Base-by-base conservation (phyloP, 371 early-diverging fungal species). In the Apophysomyces variabilis region DNA sequence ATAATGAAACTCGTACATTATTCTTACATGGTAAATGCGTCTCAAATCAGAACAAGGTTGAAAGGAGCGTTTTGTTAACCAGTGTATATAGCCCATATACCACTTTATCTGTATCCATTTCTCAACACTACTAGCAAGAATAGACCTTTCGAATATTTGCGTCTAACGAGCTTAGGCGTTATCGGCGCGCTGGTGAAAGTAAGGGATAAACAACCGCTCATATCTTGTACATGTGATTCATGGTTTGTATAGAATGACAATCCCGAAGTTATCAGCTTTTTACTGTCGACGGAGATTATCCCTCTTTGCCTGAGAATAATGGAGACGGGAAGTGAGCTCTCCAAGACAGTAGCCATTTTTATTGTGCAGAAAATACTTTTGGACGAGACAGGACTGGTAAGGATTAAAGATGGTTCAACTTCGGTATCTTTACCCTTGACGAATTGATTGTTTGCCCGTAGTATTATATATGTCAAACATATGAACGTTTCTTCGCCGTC, bases 331-430 rank as follows among this genome's bases (percentile, higher is more conserved):
- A 90, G 91, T 61, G 97, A 98, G 74, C 88, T 97, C 26, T 95
- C 96, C 50, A 99, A 99, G 76, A 95, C 96, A n/a, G 96, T 96
- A 61, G 98, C 99, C 35, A 97, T 96, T 37, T 95, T 98, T 76
- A 97, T 99, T 60, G 95, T 99, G 60, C 96, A 98, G 78, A 94
- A 96, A 70, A 98, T 99, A 59, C 86, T 99, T 26, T 80, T 94
- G 64, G 97, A 95, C 74, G 95, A 96, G 47, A 91, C 95, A 71
- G 99, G 99, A 1, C 88, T 99, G 61, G 92, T 90, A 77, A 70
- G 72, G 11, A 11, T 9, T 0, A 21, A 35, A 18, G 21, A 1
- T 8, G 60, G 3, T 13, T 11, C 9, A 38, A 36, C 8, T n/a
- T 6, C 57, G 38, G 16, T 45, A 18, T 6, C 46, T 26, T 26